Percentiles rank a stretch among this genome's conserved stretches.
Conservation (phyloP, 495 filamentous ascomycete genomes). For the Wilcoxina mikolae region DNA sequence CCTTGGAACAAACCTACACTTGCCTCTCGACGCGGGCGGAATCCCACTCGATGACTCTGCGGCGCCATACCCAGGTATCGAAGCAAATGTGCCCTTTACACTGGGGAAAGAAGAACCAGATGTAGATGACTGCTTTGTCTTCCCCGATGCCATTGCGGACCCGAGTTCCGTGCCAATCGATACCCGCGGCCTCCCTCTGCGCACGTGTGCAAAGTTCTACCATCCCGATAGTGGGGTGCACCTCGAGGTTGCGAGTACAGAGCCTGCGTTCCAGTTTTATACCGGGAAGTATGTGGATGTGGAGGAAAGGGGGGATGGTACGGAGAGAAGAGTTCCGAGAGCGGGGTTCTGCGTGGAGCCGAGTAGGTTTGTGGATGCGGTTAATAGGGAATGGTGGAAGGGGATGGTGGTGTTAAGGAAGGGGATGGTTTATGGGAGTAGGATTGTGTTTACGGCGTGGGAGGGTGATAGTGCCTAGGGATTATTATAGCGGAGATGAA, state of each 20-base stretch:
- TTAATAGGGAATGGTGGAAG: conserved; percentile 67
- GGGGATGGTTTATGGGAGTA: conserved; percentile 63
- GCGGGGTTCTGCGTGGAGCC: conserved; percentile 85
- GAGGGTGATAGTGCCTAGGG: too few species aligned
- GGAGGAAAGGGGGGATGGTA: conserved; percentile 43
- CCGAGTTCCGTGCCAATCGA: conserved; percentile 54
- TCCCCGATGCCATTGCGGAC: conserved; percentile 39
- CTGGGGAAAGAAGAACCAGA: conserved; percentile 49
- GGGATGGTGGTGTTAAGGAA: conserved; percentile 60
- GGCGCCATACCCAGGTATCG: conserved; percentile 44
- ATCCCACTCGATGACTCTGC: conserved; percentile 47
- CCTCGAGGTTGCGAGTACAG: conserved; percentile 72
- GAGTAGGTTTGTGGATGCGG: conserved; percentile 74
- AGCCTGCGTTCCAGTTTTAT: conserved; percentile 95
- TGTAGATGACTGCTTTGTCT: conserved; percentile 83
- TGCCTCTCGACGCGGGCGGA: conserved; percentile 53
- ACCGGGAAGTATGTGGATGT: conserved; percentile 72
- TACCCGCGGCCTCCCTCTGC: conserved; percentile 51
- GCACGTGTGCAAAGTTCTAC: conserved; percentile 48
- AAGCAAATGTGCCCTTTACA: conserved; percentile 48
- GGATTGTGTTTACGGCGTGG: conserved; percentile 70
- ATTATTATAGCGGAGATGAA: too few species aligned
- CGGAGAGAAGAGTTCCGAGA: conserved; percentile 46
- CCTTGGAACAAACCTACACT: conserved; percentile 55
- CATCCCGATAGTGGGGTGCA: conserved; percentile 59